Conservation (phyloP, 345 rosid species). For the Odontarrhena argentea region DNA sequence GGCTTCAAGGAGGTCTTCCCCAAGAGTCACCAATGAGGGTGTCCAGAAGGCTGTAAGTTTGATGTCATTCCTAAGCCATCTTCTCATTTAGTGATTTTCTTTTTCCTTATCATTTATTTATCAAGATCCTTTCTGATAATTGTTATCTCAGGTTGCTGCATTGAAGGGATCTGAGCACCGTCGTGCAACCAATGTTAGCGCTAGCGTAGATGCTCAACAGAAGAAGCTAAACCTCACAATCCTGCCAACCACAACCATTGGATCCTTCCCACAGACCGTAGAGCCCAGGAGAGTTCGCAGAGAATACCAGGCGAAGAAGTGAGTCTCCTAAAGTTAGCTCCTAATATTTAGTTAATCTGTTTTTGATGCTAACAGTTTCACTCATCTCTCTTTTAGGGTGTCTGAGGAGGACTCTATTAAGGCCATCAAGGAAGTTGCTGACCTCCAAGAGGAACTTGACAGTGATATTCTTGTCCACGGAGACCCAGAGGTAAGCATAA, state of each 20-base stretch:
- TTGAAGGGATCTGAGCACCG: conserved; percentile 94
- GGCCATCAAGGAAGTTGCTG: conserved; percentile 90
- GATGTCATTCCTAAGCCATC: conserved; percentile 16
- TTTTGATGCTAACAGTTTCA: conserved; percentile 12
- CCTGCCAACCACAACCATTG: conserved; percentile 96
- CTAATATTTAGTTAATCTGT: background rate
- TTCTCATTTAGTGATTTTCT: conserved; percentile 1
- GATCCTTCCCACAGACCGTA: conserved; percentile 93
- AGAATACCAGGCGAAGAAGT: conserved; percentile 97
- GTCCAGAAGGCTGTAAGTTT: conserved; percentile 94
- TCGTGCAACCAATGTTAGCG: conserved; percentile 82
- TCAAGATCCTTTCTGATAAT: conserved; percentile 6
- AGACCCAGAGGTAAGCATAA: conserved; percentile 84
- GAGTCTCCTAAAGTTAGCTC: conserved; percentile 28
- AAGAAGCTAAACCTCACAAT: conserved; percentile 95
- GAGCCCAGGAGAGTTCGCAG: conserved; percentile 99
- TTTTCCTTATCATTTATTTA: background rate
- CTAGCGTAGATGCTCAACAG: conserved; percentile 93
- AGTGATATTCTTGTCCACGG: conserved; percentile 98
- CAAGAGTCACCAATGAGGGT: conserved; percentile 87
- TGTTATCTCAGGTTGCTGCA: conserved; percentile 81
- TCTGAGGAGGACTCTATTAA: conserved; percentile 82
- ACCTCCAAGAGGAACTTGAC: conserved; percentile 91
- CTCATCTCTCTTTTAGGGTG: conserved; percentile 52
- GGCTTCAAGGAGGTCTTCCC: conserved; percentile 89